Evolutionary conservation across 2,329 filamentous ascomycete species (phyloP).

Genomic region (Onygenales sp.): DNA sequence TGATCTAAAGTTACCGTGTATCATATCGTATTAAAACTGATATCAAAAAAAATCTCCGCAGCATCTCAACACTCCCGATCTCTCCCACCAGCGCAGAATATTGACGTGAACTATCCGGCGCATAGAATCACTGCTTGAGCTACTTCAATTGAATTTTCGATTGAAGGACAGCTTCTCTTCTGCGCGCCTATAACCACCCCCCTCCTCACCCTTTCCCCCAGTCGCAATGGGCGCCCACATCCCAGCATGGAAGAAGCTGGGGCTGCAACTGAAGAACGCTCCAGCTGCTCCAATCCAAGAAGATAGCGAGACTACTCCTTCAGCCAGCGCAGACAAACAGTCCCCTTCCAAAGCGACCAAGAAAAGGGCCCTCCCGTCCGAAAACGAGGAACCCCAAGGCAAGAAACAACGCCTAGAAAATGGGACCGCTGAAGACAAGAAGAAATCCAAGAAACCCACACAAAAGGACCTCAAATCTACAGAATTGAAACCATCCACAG

Average conservation of each 20-base stretch:
- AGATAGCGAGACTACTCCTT: neutral
- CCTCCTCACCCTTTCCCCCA: neutral
- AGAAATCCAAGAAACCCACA: neutral
- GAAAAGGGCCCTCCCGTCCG: conserved; percentile 1
- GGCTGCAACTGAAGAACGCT: conserved; percentile 49
- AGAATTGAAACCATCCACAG: no score
- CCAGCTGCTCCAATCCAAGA: conserved; percentile 14
- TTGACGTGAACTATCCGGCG: neutral
- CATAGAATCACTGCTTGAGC: neutral
- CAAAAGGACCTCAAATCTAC: neutral
- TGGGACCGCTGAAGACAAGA: neutral
- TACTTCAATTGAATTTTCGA: neutral
- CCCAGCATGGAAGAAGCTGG: conserved; percentile 53
- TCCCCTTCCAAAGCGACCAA: conserved; percentile 6
- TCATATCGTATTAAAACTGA: neutral
- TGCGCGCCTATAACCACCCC: neutral
- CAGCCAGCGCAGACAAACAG: neutral
- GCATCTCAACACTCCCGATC: neutral
- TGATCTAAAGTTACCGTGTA: neutral
- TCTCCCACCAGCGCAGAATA: neutral
- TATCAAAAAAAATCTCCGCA: neutral
- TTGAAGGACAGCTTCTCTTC: neutral
- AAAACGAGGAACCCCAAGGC: conserved; percentile 13
- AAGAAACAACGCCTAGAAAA: conserved; percentile 18
- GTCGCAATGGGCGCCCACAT: conserved; percentile 16